These are phyloP conservation scores for Pseudoperonospora humuli DNA, from an alignment of 352 stramenopile species.

Conservation along the genomic window DNA sequence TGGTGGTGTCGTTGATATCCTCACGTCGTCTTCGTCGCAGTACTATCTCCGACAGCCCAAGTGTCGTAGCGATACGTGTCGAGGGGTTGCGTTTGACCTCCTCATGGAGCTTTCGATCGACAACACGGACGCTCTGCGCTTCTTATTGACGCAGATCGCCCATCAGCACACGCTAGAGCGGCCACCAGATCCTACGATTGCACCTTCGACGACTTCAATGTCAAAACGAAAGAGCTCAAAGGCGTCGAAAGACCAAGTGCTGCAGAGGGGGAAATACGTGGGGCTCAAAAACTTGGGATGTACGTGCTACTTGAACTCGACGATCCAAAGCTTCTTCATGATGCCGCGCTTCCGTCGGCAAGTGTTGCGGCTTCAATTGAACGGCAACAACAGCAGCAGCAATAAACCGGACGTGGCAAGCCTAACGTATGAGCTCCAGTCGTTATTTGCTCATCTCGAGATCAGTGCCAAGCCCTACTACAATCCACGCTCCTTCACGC, in stretches of 20 bases:
- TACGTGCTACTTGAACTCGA: conserved; percentile 95
- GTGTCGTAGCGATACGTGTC: conserved; percentile 67
- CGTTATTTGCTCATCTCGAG: conserved; percentile 85
- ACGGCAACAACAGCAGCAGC: conserved; percentile 3
- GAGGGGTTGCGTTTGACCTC: conserved; percentile 74
- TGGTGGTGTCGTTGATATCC: conserved; percentile 3
- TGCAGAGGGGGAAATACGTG: conserved; percentile 77
- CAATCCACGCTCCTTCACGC: conserved; percentile 71
- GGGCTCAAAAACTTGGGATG: conserved; percentile 93
- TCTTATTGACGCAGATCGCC: conserved; percentile 62
- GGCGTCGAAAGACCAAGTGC: conserved; percentile 29
- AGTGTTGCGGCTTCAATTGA: conserved; percentile 61
- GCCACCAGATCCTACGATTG: conserved; percentile 23
- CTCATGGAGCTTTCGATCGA: conserved; percentile 58
- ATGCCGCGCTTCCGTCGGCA: conserved; percentile 85
- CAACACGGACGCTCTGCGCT: conserved; percentile 50
- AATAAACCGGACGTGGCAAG: conserved; percentile 21
- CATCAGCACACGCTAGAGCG: conserved; percentile 66
- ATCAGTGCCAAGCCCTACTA: conserved; percentile 81
- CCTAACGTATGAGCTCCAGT: conserved; percentile 84
- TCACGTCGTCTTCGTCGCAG: conserved; percentile 36
- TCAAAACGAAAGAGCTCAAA: conserved; percentile 53
- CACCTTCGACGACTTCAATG: conserved; percentile 15
- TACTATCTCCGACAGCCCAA: conserved; percentile 78
- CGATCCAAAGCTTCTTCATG: conserved; percentile 94